A percentile compares a stretch with the other conserved stretches of the same genome.
Evolutionary conservation across 163 green algal species (phyloP).

Genomic region (Chlorella variabilis): DNA sequence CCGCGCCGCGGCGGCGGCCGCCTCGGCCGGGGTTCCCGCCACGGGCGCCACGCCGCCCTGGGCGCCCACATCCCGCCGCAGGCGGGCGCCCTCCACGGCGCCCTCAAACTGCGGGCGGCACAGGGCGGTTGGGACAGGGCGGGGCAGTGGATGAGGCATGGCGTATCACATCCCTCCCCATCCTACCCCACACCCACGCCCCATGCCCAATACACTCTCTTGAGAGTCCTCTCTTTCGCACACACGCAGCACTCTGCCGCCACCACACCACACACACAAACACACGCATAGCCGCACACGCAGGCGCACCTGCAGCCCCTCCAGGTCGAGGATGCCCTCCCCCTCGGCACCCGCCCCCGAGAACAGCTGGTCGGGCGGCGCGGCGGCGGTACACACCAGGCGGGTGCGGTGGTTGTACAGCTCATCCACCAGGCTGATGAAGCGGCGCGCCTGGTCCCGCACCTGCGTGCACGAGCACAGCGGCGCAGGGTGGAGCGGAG

Average conservation of each 20-base stretch:
- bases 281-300: too few species aligned
- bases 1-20: conserved; percentile 40
- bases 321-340: conserved; percentile 81
- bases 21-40: conserved; percentile 14
- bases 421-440: conserved; percentile 64
- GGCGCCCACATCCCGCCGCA: conserved; percentile 68
- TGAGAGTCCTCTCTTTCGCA: too few species aligned
- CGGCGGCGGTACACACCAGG: conserved; percentile 67
- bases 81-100: conserved; percentile 71
- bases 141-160: too few species aligned
- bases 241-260: too few species aligned
- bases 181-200: too few species aligned
- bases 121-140: neutral
- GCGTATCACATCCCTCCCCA: too few species aligned
- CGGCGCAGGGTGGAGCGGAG: too few species aligned
- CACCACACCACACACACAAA: neutral
- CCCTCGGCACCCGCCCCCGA: conserved; percentile 42
- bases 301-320: conserved; percentile 71
- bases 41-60: conserved; percentile 74
- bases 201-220: too few species aligned
- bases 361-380: conserved; percentile 76
- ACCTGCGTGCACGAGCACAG: neutral
- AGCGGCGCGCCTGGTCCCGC: neutral
- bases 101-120: conserved; percentile 72
- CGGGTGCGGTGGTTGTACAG: conserved; percentile 69